Percentiles rank a stretch among this genome's conserved stretches.
phyloP scores from a whole-genome alignment of 129 eudicot genomes.

The Oenanthe sinensis region DNA sequence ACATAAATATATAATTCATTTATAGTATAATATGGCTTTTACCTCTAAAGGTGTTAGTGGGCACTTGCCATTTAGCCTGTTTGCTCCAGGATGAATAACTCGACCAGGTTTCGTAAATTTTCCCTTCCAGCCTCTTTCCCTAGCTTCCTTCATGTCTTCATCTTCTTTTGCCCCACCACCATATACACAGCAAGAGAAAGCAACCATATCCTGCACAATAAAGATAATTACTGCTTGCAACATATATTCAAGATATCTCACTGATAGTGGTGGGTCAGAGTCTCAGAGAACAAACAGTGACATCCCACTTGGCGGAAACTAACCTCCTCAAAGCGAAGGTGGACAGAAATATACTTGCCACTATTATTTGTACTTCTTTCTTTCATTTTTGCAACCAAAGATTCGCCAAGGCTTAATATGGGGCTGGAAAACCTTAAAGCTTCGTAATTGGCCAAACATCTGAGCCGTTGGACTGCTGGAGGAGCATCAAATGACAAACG shows the following conservation, averaged over 20 bases:
- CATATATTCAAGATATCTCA: not conserved
- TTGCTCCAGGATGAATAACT: conserved; percentile 87
- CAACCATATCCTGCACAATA: conserved; percentile 66
- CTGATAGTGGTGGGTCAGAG: not conserved
- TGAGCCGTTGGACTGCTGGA: conserved; percentile 77
- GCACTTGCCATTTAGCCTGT: conserved; percentile 83
- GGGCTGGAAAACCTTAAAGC: conserved; percentile 84
- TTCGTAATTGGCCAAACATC: conserved; percentile 93
- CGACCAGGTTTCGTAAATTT: conserved; percentile 90
- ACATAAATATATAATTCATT: not conserved
- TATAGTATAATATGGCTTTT: not conserved
- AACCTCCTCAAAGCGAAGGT: conserved; percentile 9
- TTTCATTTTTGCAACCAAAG: conserved; percentile 4
- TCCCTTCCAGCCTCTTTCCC: conserved; percentile 98
- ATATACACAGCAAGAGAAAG: conserved; percentile 93
- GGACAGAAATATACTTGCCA: conserved; percentile 46
- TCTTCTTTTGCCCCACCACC: conserved; percentile 82
- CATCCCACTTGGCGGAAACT: not conserved
- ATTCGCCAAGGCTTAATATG: conserved; percentile 39
- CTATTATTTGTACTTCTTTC: conserved; percentile 2
- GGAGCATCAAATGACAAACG: conserved; percentile 98
- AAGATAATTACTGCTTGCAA: not conserved
- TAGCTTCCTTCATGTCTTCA: conserved; percentile 88
- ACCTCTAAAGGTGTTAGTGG: conserved; percentile 98
- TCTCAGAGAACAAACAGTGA: not conserved